Evolutionary conservation across 805 yeast genomes (phyloP), one percentile per base, ranked within the genome.

Genomic region (Yarrowia deformans): DNA sequence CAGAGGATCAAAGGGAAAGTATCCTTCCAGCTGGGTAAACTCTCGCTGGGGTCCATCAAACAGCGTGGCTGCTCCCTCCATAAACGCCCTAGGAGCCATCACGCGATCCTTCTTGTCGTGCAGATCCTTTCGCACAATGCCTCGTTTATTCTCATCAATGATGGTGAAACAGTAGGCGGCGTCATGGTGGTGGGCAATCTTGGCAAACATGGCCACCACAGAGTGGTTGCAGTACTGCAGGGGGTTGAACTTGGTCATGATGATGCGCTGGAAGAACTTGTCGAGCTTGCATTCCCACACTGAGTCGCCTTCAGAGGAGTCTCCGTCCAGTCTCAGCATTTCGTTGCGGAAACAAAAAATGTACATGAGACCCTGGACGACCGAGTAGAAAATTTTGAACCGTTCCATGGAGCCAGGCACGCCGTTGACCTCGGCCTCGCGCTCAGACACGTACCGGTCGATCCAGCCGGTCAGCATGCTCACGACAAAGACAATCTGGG

Each of bases 1-100:
- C 71, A 95, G 79, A 0, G 99, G 99, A 81, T 94, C 98, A 77
- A 91, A 94, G 13, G 99, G 99, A 79, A 94, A 94, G 77, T 92
- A 94, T n/a, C 95, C 93, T 77, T 93, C 97, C 67, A 94, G 82
- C 74, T 92, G 97, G 72, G 90, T 84, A 75, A 91, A 92, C 75
- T 93, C 97, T 12, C 13, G 29, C 75, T 90, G 93, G 74, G 88
- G 88, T 69, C 87, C 86, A 39, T 74, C 72, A 74, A 76, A 77
- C 8, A 74, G 69, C 8, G 72, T 45, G 6, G 69, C 29, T 4
- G 69, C 69, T n/a, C 68, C 68, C 56, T 63, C 68, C 68, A 63
- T 63, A 79, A 73, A 71, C 79, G 81, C 71, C 35, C 70, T 37
- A 40, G 43, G 37, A 54, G 68, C 55, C 56, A 29, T n/a, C 55